phyloP scores from a whole-genome alignment of 371 early-diverging fungal genomes.

The Umbelopsis sp. region DNA sequence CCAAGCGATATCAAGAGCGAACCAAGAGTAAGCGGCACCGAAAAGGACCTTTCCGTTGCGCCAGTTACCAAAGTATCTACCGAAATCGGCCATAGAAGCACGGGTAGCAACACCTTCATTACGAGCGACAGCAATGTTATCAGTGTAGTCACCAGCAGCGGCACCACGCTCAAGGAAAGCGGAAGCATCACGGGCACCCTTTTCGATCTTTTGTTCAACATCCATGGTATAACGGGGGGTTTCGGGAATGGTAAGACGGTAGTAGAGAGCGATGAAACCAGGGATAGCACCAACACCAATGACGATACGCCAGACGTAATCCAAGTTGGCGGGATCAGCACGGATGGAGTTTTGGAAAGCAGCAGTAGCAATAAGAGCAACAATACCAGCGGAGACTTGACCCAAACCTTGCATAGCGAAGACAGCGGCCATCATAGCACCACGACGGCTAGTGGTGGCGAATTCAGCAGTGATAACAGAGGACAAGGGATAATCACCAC shows the following conservation, averaged over 20 bases:
- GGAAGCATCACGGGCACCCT: constrained; percentile 58
- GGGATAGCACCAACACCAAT: constrained; percentile 78
- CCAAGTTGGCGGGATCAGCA: constrained; percentile 57
- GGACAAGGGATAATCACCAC: constrained; percentile 80
- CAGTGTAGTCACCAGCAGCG: constrained; percentile 33
- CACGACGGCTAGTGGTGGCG: constrained; percentile 74
- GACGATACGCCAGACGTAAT: constrained; percentile 82
- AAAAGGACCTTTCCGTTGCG: constrained; percentile 59
- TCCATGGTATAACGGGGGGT: constrained; percentile 84
- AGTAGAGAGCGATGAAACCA: constrained; percentile 61
- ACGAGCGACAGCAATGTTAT: constrained; percentile 31
- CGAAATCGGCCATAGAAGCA: constrained; percentile 62
- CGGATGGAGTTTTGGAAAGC: constrained; percentile 59
- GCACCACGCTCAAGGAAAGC: constrained; percentile 45
- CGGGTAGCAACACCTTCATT: constrained; percentile 30
- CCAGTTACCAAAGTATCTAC: constrained; percentile 59
- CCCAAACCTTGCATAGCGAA: constrained; percentile 92
- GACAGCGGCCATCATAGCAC: constrained; percentile 85
- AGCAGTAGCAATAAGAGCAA: constrained; percentile 62
- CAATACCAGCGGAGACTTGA: constrained; percentile 69
- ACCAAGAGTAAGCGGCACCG: constrained; percentile 70
- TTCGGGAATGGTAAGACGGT: constrained; percentile 84
- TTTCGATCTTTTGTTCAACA: constrained; percentile 65
- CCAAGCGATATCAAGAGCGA: constrained; percentile 85
- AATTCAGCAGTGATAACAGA: constrained; percentile 87